phyloP scores from a whole-genome alignment of 225 moss, liverwort and hornwort genomes.

The Bryoerythrophyllum caledonicum region DNA sequence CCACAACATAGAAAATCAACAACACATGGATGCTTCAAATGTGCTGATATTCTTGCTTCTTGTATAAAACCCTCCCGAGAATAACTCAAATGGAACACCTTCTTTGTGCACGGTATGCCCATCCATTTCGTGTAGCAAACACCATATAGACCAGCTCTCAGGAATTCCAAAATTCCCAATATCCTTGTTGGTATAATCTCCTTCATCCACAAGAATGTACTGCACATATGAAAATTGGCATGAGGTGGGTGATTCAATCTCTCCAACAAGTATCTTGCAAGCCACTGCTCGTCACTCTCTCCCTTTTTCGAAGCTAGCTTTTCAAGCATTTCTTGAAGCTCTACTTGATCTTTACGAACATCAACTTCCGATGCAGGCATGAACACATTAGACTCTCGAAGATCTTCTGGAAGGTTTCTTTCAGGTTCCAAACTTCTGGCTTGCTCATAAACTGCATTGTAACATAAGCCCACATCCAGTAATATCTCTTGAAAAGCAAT shows the following conservation, averaged over 20 bases:
- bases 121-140: neutral
- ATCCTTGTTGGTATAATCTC: neutral
- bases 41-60: neutral
- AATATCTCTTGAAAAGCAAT: neutral
- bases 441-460: neutral
- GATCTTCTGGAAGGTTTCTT: neutral
- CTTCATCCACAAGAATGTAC: neutral
- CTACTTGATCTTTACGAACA: neutral
- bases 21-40: neutral
- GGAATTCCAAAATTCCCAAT: neutral
- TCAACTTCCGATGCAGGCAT: rapidly evolving
- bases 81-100: neutral
- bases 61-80: neutral
- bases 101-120: neutral
- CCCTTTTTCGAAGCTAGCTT: too few relatives aligned
- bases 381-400: neutral
- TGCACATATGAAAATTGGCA: neutral
- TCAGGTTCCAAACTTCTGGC: neutral
- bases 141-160: neutral
- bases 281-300: neutral
- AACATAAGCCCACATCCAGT: neutral
- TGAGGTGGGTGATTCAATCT: neutral
- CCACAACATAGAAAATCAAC: neutral
- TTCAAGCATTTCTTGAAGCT: neutral
- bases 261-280: neutral